A percentile compares a stretch with the other conserved stretches of the same genome.
These are phyloP conservation scores for Aureobasidium sp. DNA, from an alignment of 2,329 filamentous ascomycete genomes.

Conservation along the genomic window DNA sequence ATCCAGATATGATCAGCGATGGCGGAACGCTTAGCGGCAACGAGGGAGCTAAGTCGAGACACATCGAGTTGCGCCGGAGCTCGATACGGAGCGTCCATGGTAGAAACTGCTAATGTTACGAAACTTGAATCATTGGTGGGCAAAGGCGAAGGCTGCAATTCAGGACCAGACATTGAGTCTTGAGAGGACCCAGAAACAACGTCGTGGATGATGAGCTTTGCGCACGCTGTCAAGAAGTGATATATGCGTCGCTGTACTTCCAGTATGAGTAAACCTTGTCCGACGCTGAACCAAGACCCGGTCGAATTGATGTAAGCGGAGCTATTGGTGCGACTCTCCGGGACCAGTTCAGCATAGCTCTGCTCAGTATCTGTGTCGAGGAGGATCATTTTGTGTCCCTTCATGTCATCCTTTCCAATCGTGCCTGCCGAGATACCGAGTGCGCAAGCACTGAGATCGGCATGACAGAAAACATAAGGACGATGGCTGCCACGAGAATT, in stretches of 20 bases:
- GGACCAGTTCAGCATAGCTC: constrained; percentile 24
- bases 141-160: constrained; percentile 12
- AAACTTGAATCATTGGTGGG: not conserved
- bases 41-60: constrained; percentile 36
- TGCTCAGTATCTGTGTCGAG: constrained; percentile 23
- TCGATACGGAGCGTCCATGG: constrained; percentile 47
- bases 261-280: constrained; percentile 36
- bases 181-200: constrained; percentile 25
- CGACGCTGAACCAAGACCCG: constrained; percentile 14
- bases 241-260: constrained; percentile 45
- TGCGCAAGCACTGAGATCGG: not conserved
- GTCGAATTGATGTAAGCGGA: not conserved
- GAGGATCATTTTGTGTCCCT: constrained; percentile 23
- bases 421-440: not conserved
- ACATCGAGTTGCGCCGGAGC: constrained; percentile 44
- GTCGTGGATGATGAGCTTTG: constrained; percentile 46
- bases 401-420: not conserved
- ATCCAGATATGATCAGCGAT: constrained; percentile 50
- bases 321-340: constrained; percentile 27
- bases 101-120: not conserved
- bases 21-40: constrained; percentile 35
- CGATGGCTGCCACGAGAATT: constrained; percentile 44
- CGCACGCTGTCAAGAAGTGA: constrained; percentile 45
- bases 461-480: constrained; percentile 28
- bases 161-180: constrained; percentile 13